Conservation (phyloP, 108 stramenopile species). For the Mediolabrus comicus region DNA sequence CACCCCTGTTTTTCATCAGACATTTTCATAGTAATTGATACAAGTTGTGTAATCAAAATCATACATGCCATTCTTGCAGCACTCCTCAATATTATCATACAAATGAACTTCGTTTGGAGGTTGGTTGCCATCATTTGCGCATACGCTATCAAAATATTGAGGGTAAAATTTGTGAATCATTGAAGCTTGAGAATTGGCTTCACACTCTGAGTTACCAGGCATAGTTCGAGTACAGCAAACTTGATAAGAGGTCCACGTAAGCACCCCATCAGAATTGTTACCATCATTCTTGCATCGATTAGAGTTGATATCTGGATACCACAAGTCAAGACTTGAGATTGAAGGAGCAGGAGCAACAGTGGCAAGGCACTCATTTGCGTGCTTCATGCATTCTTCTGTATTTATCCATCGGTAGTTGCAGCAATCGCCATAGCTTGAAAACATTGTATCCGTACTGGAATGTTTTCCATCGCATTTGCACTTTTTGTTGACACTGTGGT, state of each 20-base stretch:
- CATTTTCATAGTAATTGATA: neutral
- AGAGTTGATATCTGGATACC: constrained; percentile 10
- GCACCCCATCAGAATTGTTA: neutral
- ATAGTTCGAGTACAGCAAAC: neutral
- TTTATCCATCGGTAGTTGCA: neutral
- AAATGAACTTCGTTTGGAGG: too few species aligned
- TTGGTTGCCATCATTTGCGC: too few species aligned
- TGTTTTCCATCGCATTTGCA: neutral
- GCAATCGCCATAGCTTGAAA: neutral
- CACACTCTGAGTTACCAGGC: neutral
- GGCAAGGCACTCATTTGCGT: neutral
- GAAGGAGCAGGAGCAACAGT: neutral
- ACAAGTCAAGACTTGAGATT: neutral
- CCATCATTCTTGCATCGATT: constrained; percentile 24
- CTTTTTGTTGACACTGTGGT: neutral
- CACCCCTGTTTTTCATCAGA: too few species aligned
- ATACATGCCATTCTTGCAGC: neutral
- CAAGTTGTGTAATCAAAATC: neutral
- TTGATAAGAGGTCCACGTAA: neutral
- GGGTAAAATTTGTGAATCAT: too few species aligned
- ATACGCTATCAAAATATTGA: too few species aligned
- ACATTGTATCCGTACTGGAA: neutral
- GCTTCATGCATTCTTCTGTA: neutral
- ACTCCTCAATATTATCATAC: too few species aligned
- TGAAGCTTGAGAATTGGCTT: neutral